Evolutionary conservation across 2,329 filamentous ascomycete species (phyloP).

Genomic region (Chaetomium sp.): DNA sequence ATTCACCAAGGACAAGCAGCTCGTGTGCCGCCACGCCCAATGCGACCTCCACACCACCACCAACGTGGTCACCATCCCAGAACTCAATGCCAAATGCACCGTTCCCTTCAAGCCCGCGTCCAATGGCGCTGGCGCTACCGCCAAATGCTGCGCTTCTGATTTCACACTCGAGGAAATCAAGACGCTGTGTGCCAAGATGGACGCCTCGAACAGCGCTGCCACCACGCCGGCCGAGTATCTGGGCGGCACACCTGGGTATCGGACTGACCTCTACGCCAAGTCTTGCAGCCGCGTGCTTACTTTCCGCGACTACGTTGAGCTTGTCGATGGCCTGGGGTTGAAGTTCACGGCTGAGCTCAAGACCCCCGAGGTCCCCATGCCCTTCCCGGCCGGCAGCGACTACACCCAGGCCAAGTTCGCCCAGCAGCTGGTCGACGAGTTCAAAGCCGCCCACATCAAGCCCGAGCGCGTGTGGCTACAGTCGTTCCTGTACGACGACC

Average conservation of each 20-base stretch:
- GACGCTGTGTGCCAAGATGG: constrained; percentile 71
- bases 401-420: constrained; percentile 68
- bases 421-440: constrained; percentile 66
- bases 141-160: constrained; percentile 72
- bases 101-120: constrained; percentile 60
- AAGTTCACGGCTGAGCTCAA: constrained; percentile 70
- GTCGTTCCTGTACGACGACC: constrained; percentile 65
- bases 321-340: constrained; percentile 60
- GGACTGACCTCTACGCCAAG: constrained; percentile 64
- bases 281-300: constrained; percentile 64
- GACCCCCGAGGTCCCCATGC: constrained; percentile 69
- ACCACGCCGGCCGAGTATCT: constrained; percentile 61
- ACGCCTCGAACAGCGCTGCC: constrained; percentile 61
- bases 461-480: constrained; percentile 62
- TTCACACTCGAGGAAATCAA: constrained; percentile 69
- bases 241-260: constrained; percentile 60
- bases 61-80: constrained; percentile 63
- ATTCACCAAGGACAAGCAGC: constrained; percentile 64
- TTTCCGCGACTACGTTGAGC: constrained; percentile 62
- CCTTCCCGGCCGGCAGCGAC: constrained; percentile 55
- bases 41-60: constrained; percentile 71
- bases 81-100: constrained; percentile 66
- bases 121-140: constrained; percentile 55
- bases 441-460: constrained; percentile 55
- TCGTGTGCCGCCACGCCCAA: constrained; percentile 69